These are phyloP conservation scores for Colletotrichum sp. DNA, from an alignment of 2,329 filamentous ascomycete species.

Conservation along the genomic window DNA sequence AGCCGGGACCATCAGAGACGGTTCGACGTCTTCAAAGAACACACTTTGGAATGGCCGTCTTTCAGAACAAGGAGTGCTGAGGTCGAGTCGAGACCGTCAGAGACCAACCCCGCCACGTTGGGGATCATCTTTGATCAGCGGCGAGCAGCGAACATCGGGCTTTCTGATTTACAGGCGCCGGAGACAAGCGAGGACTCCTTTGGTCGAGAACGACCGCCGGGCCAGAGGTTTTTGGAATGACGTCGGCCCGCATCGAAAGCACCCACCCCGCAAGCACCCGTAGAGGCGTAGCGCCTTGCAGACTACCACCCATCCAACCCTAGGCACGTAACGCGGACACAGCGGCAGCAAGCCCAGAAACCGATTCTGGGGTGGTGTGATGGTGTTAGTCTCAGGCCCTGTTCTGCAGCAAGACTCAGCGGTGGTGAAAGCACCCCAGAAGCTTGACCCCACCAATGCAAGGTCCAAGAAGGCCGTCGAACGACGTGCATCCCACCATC, in stretches of 20 bases:
- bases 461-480: background rate
- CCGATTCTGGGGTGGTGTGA: background rate
- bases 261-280: background rate
- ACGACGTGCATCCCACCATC: conserved; percentile 2
- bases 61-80: conserved; percentile 10
- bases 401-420: background rate
- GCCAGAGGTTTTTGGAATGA: conserved; percentile 1
- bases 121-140: conserved; percentile 1
- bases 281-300: background rate
- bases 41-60: background rate
- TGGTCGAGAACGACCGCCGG: background rate
- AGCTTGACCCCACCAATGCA: background rate
- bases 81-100: conserved; percentile 1
- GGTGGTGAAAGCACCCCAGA: background rate
- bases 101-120: conserved; percentile 4
- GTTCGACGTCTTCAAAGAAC: background rate
- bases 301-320: background rate
- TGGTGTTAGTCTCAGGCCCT: background rate
- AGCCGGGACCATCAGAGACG: background rate
- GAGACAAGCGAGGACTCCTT: background rate
- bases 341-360: background rate
- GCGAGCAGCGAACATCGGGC: background rate
- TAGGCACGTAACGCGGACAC: background rate
- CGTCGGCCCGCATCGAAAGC: conserved; percentile 4
- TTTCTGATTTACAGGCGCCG: background rate